Evolutionary conservation across 2,329 filamentous ascomycete species (phyloP).

Genomic region (Cryphonectria parasitica): DNA sequence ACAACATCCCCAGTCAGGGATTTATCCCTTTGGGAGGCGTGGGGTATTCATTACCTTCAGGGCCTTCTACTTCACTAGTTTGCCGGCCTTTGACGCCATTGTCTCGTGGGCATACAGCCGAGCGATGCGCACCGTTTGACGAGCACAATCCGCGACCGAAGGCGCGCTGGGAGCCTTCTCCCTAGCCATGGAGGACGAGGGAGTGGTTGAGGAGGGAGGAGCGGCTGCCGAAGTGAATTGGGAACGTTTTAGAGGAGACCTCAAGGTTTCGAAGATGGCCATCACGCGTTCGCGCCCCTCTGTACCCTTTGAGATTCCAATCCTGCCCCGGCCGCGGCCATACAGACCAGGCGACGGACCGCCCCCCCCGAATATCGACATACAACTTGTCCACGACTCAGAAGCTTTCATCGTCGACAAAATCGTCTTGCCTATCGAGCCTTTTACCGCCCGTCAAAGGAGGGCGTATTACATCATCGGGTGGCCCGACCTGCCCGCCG

Average conservation of each 20-base stretch:
- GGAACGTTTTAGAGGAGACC: slow-evolving; percentile 21
- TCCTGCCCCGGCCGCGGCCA: slow-evolving; percentile 36
- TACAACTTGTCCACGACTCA: slow-evolving; percentile 54
- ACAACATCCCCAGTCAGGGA: slow-evolving; percentile 1
- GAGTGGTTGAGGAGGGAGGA: background rate
- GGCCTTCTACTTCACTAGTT: background rate
- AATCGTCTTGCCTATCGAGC: slow-evolving; percentile 47
- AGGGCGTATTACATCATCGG: slow-evolving; percentile 59
- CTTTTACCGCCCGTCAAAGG: slow-evolving; percentile 41
- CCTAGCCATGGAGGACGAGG: slow-evolving; percentile 2
- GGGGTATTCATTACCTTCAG: background rate
- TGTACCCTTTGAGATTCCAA: slow-evolving; percentile 37
- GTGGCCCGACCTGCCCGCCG: slow-evolving; percentile 57
- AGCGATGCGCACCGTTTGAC: slow-evolving; percentile 3
- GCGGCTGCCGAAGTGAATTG: background rate
- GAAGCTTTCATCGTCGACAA: slow-evolving; percentile 62
- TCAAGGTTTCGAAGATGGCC: slow-evolving; percentile 9
- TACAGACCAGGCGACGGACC: slow-evolving; percentile 55
- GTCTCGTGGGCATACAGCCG: background rate
- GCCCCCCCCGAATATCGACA: slow-evolving; percentile 49
- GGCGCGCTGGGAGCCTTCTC: background rate
- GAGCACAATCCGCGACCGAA: background rate
- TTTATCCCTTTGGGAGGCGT: slow-evolving; percentile 13
- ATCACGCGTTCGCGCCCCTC: slow-evolving; percentile 6
- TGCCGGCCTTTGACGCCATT: background rate